Conservation (phyloP, 306 rosid species). For the Morella rubra region DNA sequence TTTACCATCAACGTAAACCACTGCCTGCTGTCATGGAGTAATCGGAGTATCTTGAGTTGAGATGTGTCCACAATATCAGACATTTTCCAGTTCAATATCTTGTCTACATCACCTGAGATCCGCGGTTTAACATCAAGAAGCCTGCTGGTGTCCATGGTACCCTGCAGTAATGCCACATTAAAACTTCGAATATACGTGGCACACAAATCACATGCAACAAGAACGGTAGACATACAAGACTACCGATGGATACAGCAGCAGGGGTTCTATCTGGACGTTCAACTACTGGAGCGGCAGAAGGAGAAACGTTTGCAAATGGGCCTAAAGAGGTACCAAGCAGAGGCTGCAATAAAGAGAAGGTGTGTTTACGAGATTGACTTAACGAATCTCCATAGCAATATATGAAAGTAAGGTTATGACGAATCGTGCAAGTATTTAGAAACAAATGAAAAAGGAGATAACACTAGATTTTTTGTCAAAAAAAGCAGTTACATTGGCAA, state of each 20-base stretch:
- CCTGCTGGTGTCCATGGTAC: conserved; percentile 41
- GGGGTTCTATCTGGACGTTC: conserved; percentile 42
- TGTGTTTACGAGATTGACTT: background rate
- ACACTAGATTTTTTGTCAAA: background rate
- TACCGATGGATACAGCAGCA: conserved; percentile 38
- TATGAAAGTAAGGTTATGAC: background rate
- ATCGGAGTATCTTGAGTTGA: conserved; percentile 37
- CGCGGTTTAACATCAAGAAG: conserved; percentile 49
- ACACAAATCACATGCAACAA: background rate
- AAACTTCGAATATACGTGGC: background rate
- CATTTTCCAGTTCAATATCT: conserved; percentile 39
- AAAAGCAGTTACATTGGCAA: background rate
- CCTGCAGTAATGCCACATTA: conserved; percentile 26
- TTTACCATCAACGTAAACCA: too few species aligned
- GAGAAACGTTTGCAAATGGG: conserved; percentile 34
- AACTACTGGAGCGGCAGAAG: conserved; percentile 24
- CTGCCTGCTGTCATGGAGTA: conserved; percentile 37
- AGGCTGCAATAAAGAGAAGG: conserved; percentile 33
- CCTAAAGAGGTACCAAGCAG: conserved; percentile 43
- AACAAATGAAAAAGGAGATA: too few species aligned
- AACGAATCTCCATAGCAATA: background rate
- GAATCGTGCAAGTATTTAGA: background rate
- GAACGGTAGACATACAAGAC: conserved; percentile 34
- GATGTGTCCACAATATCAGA: conserved; percentile 42
- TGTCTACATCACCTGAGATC: conserved; percentile 37